Percentiles rank a stretch among this genome's conserved stretches.
Conservation (phyloP, 192 early-diverging fungal species). For the Helicostylum pulchrum region DNA sequence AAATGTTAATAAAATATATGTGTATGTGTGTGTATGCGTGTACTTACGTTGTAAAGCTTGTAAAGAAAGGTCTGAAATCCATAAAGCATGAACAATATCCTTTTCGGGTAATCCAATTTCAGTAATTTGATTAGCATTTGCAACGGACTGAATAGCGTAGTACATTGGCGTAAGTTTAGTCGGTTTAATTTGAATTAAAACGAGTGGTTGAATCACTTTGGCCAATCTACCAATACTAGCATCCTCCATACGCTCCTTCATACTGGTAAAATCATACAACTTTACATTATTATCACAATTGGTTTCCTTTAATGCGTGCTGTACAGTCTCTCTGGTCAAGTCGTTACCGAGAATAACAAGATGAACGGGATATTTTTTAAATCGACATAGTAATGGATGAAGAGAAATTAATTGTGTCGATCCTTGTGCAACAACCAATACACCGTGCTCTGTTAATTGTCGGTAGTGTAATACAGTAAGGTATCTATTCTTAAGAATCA, state of each 20-base stretch:
- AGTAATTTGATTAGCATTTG: constrained; percentile 5
- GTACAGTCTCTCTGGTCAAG: neutral
- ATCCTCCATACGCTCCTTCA: constrained; percentile 9
- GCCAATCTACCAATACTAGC: constrained; percentile 34
- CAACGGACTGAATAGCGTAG: constrained; percentile 3
- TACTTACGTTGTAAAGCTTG: constrained; percentile 48
- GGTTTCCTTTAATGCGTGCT: neutral
- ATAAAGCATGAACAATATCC: constrained; percentile 45
- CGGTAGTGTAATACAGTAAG: constrained; percentile 23
- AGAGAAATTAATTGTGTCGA: constrained; percentile 24
- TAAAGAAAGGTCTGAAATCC: constrained; percentile 51
- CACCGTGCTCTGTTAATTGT: constrained; percentile 21
- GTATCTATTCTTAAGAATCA: neutral
- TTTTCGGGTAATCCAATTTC: constrained; percentile 43
- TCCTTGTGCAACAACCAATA: constrained; percentile 27
- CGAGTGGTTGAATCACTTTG: constrained; percentile 33
- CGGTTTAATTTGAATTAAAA: constrained; percentile 42
- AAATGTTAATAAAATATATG: too few relatives aligned
- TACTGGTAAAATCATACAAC: constrained; percentile 9
- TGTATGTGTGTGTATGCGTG: too few relatives aligned
- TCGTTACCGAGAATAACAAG: constrained; percentile 15
- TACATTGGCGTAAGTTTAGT: constrained; percentile 12
- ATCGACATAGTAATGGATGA: constrained; percentile 35
- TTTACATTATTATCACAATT: neutral
- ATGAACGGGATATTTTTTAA: constrained; percentile 14